Evolutionary conservation across 768 basidiomycete genomes (phyloP), one percentile per base, ranked within the genome.

Genomic region (Sarcodon sp.): DNA sequence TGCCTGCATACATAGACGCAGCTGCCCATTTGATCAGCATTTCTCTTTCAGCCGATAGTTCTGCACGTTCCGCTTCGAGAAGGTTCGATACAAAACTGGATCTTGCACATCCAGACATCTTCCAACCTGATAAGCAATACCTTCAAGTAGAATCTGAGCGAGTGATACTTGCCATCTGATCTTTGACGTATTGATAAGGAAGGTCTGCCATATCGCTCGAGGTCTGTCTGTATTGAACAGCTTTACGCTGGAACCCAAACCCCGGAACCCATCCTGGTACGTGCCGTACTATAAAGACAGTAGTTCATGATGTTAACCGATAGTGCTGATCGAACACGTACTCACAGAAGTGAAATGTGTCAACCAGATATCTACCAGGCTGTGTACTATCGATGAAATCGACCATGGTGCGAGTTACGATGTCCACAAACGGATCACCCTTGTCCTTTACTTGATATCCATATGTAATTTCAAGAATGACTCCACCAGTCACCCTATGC

Each of bases 1-100:
- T 27, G 53, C 56, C 54, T 21, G 53, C 46, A 15, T 57, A 55
- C 31, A 61, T 38, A 8, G 62, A 59, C 13, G 53, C 49, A 15
- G 61, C 68, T 36, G 79, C 75, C 77, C 80, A 82, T 59, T 80
- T 84, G 48, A 85, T 66, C 51, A 76, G 71, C 46, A 70, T 63
- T 50, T 83, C 79, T 49, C 81, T 78, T 49, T 80, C 75, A 3
- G 63, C 60, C 21, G 21, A 27, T 27, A 27, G 4, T 27, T 27
- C 21, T 27, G 21, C 3, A 27, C 21, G 21, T 4, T 27, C 21
- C 21, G 21, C 21, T 4, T 27, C 21, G 21, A 27, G 21, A 27
- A 27, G 21, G 21, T 27, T 27, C 2, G 21, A 27, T 4, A 27
- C 21, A 27, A 27, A 27, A 27, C 21, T 27, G 4, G 21, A 4